Percentiles rank a stretch among this genome's conserved stretches.
These are phyloP conservation scores for Stenogyne calaminthoides DNA, from an alignment of 305 asterid genomes.

Conservation along the genomic window DNA sequence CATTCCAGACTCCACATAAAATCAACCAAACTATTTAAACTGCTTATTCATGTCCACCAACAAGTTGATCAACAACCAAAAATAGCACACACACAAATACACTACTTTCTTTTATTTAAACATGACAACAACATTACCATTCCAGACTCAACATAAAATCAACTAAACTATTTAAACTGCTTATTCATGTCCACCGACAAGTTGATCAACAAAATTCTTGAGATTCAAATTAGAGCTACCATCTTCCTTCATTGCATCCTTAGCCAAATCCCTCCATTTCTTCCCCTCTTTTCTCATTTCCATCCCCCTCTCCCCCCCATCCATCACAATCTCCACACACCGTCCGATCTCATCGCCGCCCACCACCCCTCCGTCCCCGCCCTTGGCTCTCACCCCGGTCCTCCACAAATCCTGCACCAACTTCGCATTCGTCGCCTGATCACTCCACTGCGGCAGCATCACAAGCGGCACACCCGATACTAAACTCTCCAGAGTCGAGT, in stretches of 20 bases:
- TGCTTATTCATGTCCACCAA: slow-evolving; percentile 6
- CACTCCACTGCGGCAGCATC: slow-evolving; percentile 50
- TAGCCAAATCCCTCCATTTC: slow-evolving; percentile 48
- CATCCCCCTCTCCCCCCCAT: slow-evolving; percentile 27
- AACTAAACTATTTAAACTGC: too few relatives aligned
- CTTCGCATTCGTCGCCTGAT: slow-evolving; percentile 47
- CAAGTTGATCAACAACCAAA: slow-evolving; percentile 20
- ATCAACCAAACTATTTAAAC: too few relatives aligned
- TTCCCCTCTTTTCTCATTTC: slow-evolving; percentile 37
- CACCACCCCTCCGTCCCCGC: slow-evolving; percentile 26
- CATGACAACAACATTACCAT: too few relatives aligned
- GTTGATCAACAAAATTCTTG: slow-evolving; percentile 32
- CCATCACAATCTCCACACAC: slow-evolving; percentile 33
- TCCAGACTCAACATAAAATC: not conserved
- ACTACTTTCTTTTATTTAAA: not conserved
- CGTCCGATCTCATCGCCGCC: not conserved
- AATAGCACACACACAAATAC: too few relatives aligned
- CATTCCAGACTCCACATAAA: not conserved
- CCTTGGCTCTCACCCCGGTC: slow-evolving; percentile 44
- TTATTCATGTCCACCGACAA: slow-evolving; percentile 17
- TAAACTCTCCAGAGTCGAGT: slow-evolving; percentile 47
- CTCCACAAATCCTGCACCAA: slow-evolving; percentile 52
- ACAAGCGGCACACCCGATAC: slow-evolving; percentile 46
- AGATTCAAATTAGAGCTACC: slow-evolving; percentile 46
- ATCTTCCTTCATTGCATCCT: slow-evolving; percentile 41